These are phyloP conservation scores for Phaeophleospora eucalypticola DNA, from an alignment of 2,329 filamentous ascomycete species.

Conservation along the genomic window DNA sequence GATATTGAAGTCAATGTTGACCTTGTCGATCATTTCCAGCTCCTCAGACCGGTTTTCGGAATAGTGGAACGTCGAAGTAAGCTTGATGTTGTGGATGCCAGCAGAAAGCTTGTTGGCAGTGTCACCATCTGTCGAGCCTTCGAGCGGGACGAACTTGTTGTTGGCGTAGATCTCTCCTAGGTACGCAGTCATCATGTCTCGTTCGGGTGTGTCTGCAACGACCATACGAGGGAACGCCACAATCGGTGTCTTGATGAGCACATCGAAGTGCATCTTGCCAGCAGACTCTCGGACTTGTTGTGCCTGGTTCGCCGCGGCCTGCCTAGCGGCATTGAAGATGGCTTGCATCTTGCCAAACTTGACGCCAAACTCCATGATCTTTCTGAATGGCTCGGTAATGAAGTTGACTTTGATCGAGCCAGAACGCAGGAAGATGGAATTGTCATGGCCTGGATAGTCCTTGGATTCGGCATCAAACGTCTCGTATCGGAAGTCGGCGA, in stretches of 20 bases:
- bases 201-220: slow-evolving; percentile 62
- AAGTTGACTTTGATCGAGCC: slow-evolving; percentile 98
- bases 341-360: slow-evolving; percentile 99
- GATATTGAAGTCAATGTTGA: slow-evolving; percentile 88
- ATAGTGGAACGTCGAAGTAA: slow-evolving; percentile 89
- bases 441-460: slow-evolving; percentile 89
- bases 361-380: slow-evolving; percentile 95
- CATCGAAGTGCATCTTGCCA: slow-evolving; percentile 87
- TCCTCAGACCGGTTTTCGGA: slow-evolving; percentile 69
- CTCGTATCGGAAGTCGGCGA: slow-evolving; percentile 96
- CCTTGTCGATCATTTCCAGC: slow-evolving; percentile 93
- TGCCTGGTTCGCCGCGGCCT: slow-evolving; percentile 89
- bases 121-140: slow-evolving; percentile 67
- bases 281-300: slow-evolving; percentile 88
- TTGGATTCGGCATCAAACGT: slow-evolving; percentile 77
- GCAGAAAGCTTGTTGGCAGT: slow-evolving; percentile 86
- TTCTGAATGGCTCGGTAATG: slow-evolving; percentile 91
- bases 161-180: slow-evolving; percentile 96
- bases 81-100: slow-evolving; percentile 84
- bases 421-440: slow-evolving; percentile 81
- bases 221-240: slow-evolving; percentile 85
- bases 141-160: slow-evolving; percentile 82
- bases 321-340: slow-evolving; percentile 92
- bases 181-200: slow-evolving; percentile 86
- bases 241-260: slow-evolving; percentile 91